Evolutionary conservation across 331 rosid species (phyloP), one percentile per base, ranked within the genome.

Genomic region (Saraca asoca): DNA sequence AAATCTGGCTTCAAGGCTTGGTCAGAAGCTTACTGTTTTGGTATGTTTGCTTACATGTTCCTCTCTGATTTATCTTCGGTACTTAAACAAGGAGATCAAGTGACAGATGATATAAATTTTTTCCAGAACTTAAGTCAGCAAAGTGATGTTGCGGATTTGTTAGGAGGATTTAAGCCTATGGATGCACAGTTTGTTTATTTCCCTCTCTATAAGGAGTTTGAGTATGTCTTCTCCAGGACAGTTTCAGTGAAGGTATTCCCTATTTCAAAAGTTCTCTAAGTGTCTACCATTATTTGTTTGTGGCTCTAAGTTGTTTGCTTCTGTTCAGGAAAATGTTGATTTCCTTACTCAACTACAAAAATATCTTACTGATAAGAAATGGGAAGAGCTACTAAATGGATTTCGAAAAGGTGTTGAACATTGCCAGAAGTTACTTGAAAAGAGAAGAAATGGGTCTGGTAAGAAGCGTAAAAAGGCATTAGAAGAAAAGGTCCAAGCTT

Each of bases 71-170:
- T 38, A 4, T 10, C 14, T 53, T 20, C 9, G 11, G 51, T 42
- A 17, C 41, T 19, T 48, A 42, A 50, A 24, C 33, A 37, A 5
- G 48, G 72, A 35, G 52, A 46, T 59, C 56, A n/a, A 43, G 50
- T 62, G 37, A 35, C 56, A 9, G 33, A 41, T 51, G 49, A 15
- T n/a, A 35, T 6, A 59, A 51, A 14, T 44, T 62, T 72, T 72
- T 70, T 75, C 58, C 85, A 93, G 98, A 93, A 93, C 80, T 78
- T 93, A 64, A 93, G 98, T 71, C 98, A 93, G 80, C 98, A 93
- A 75, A 93, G 95, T 74, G 98, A 93, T 69, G 85, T 86, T 76
- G 82, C 95, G n/a, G 97, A 93, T 69, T 66, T 93, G 67, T 62
- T 93, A 24, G 98, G 98, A 58, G 98, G 98, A 35, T 93, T 78